Percentiles rank a stretch among this genome's conserved stretches.
phyloP scores from a whole-genome alignment of 495 filamentous ascomycete species.

The Penicillium cinerascens region DNA sequence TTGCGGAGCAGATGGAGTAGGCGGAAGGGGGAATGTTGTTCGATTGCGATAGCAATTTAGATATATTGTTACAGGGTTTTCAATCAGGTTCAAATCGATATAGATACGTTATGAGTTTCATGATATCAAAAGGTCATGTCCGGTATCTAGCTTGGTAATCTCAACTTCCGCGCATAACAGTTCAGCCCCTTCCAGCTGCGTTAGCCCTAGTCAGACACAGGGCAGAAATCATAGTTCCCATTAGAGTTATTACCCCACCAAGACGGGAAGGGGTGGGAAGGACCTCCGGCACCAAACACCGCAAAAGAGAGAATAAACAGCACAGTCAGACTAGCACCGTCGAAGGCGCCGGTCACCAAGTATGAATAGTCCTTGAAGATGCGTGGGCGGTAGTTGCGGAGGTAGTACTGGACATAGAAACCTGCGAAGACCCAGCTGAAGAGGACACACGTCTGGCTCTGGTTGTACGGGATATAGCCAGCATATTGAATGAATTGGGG shows the following conservation, averaged over 20 bases:
- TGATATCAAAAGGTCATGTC: not conserved
- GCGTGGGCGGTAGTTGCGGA: constrained; percentile 46
- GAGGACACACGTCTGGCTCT: constrained; percentile 39
- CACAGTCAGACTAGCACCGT: constrained; percentile 49
- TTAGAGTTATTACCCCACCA: constrained; percentile 52
- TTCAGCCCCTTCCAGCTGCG: not conserved
- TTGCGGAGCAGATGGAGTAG: no score
- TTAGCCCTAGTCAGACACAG: not conserved
- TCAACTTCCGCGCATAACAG: not conserved
- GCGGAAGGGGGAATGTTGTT: no score
- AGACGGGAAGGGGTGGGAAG: constrained; percentile 24
- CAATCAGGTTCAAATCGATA: no score
- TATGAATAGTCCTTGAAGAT: constrained; percentile 59
- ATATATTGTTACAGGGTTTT: no score
- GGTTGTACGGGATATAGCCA: constrained; percentile 45
- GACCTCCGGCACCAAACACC: constrained; percentile 48
- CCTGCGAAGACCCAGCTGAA: constrained; percentile 36
- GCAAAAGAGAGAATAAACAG: constrained; percentile 59
- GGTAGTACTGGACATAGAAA: constrained; percentile 50
- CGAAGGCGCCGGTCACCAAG: constrained; percentile 51
- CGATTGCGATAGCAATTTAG: no score
- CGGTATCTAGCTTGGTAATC: not conserved
- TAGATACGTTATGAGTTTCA: not conserved
- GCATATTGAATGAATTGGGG: constrained; percentile 42
- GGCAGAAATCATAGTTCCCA: constrained; percentile 19